Conservation (phyloP, 1,284 basidiomycete species). For the Puccinia horiana region DNA sequence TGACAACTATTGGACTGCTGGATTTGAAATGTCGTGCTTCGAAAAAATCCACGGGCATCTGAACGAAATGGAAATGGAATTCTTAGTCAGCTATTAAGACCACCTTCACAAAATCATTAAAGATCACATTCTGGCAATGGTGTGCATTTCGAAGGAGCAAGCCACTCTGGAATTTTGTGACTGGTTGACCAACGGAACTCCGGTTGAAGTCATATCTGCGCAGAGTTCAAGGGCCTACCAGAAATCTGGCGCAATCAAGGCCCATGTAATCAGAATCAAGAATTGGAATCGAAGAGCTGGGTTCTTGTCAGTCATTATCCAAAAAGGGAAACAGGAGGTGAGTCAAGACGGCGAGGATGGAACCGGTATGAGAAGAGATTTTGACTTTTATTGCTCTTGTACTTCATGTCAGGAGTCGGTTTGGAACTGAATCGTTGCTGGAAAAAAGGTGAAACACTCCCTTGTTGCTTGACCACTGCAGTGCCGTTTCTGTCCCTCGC, state of each 20-base stretch:
- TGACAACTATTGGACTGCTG: constrained; percentile 21
- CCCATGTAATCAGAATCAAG: constrained; percentile 13
- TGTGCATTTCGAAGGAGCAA: background rate
- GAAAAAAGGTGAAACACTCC: too few species aligned
- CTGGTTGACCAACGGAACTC: constrained; percentile 18
- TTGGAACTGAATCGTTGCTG: too few species aligned
- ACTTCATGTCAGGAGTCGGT: too few species aligned
- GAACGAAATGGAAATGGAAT: constrained; percentile 6
- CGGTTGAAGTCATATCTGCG: constrained; percentile 1
- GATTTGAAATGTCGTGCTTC: constrained; percentile 7
- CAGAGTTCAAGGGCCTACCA: background rate
- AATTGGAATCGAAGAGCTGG: constrained; percentile 7
- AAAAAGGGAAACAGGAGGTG: constrained; percentile 33
- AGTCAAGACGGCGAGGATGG: background rate
- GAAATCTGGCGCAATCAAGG: background rate
- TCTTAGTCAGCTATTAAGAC: constrained; percentile 1
- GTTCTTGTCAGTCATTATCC: constrained; percentile 23
- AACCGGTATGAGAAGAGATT: background rate
- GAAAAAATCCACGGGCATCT: constrained; percentile 15
- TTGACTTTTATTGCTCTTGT: too few species aligned
- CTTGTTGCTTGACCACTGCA: too few species aligned
- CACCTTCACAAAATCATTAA: constrained; percentile 18
- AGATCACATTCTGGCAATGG: background rate
- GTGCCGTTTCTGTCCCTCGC: too few species aligned
- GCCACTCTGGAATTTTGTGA: background rate